A percentile compares a stretch with the other conserved stretches of the same genome.
These are phyloP conservation scores for Peltaster fructicola DNA, from an alignment of 2,329 filamentous ascomycete species.

Conservation along the genomic window DNA sequence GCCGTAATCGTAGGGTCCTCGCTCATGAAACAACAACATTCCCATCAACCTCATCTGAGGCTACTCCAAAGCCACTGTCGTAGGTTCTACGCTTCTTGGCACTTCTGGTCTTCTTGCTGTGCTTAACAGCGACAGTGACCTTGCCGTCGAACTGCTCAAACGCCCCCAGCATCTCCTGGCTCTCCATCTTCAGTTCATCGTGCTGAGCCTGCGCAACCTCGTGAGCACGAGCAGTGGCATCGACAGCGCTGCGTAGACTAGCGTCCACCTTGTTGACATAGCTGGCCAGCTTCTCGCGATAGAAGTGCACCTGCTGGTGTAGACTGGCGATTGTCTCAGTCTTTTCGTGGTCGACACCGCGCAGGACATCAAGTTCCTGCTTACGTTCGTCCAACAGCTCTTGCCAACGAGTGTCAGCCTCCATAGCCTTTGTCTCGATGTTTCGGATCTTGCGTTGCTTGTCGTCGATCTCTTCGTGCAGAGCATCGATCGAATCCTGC, in stretches of 20 bases:
- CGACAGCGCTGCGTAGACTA: too few relatives aligned
- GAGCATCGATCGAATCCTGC: conserved; percentile 16
- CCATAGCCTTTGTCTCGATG: conserved; percentile 15
- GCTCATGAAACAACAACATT: conserved; percentile 1
- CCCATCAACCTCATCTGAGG: conserved; percentile 4
- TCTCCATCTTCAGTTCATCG: conserved; percentile 6
- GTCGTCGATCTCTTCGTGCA: conserved; percentile 14
- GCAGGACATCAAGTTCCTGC: conserved; percentile 21
- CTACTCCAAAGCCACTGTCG: conserved; percentile 13
- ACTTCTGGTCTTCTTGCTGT: conserved; percentile 6
- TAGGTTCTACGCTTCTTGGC: conserved; percentile 9
- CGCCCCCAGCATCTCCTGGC: conserved; percentile 8
- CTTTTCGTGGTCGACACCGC: conserved; percentile 6
- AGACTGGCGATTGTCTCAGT: conserved; percentile 12
- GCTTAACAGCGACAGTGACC: conserved; percentile 6
- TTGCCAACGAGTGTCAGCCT: conserved; percentile 24
- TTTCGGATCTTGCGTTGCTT: conserved; percentile 18
- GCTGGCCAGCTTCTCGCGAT: conserved; percentile 18
- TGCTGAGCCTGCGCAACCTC: conserved; percentile 10
- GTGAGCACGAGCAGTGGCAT: conserved; percentile 10
- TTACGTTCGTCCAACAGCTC: conserved; percentile 22
- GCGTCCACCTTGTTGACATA: conserved; percentile 19
- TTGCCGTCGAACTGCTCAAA: conserved; percentile 13
- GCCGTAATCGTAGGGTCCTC: too few relatives aligned
- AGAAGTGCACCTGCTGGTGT: conserved; percentile 15